Base-by-base conservation (phyloP, 1,139 yeast genomes). In the Spathaspora sp. region DNA sequence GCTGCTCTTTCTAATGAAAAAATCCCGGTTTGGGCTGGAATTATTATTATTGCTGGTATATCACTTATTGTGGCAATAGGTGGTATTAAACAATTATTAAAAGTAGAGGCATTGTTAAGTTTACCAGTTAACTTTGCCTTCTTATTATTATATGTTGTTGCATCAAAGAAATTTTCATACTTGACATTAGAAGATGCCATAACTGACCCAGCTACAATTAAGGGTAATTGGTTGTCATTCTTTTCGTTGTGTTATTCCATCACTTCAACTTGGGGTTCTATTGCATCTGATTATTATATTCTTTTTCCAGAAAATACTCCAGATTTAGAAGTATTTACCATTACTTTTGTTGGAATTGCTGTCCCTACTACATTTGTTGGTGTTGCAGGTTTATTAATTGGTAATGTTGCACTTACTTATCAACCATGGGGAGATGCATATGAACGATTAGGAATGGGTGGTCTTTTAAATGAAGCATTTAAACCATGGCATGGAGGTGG, bases 251-350 rank as follows among this genome's bases (percentile, higher is more conserved):
- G 86, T 33, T 88, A 87, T 59, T 85, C 96, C 27, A 82, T 86
- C 41, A 89, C 97, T 2, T 80, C 91, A 1, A 88, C 96, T 1
- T 90, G 97, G 97, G 95, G 95, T 33, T 86, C 93, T 4, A 80
- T 86, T 50, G 88, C 96, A 1, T 77, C 93, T 0, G 97, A 90
- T 64, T 90, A 89, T 63, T 88, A 87, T 62, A 82, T 89, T 43
- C 72, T 88, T 45, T 84, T 89, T 60, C 96, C 97, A 0, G 95
- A 88, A 58, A 70, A 73, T 38, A 80, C 89, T 0, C 78, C 89
- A 1, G 80, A 81, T 50, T 55, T 67, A 52, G 77, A 76, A 52
- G 72, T 85, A 1, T 86, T 83, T 57, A 26, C 64, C 15, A 67
- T 85, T 48, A 89, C 96, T 0, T 84, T 86, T 54, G 68, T 84